These are phyloP conservation scores for Pestalotiopsis sp. DNA, from an alignment of 2,329 filamentous ascomycete genomes.

Conservation along the genomic window DNA sequence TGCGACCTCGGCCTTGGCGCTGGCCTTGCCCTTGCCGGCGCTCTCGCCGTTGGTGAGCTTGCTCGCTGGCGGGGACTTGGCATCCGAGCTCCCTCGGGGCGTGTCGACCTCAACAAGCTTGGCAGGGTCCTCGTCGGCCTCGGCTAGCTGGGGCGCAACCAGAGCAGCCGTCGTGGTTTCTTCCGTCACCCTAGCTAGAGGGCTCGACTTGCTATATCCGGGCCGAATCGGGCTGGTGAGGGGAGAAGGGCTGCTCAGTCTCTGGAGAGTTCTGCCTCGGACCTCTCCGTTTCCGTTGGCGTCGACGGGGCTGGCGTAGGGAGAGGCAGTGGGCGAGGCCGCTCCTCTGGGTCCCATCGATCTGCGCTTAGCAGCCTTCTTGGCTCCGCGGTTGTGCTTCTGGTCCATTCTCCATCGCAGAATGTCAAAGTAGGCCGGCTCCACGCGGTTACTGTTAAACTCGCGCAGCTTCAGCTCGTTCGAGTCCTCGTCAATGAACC, in stretches of 20 bases:
- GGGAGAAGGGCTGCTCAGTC: conserved; percentile 67
- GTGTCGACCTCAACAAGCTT: conserved; percentile 62
- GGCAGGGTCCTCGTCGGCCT: background rate
- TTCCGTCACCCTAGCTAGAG: conserved; percentile 75
- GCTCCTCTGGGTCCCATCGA: conserved; percentile 47
- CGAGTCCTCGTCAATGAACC: conserved; percentile 89
- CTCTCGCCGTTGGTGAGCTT: conserved; percentile 35
- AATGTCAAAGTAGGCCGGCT: conserved; percentile 93
- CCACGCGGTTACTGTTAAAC: conserved; percentile 86
- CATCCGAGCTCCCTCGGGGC: conserved; percentile 51
- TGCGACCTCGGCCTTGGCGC: conserved; percentile 28
- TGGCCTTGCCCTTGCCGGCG: conserved; percentile 41
- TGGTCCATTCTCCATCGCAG: conserved; percentile 94
- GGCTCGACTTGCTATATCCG: conserved; percentile 69
- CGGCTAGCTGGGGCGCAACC: conserved; percentile 16
- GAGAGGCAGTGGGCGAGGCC: conserved; percentile 52
- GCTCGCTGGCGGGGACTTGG: conserved; percentile 28
- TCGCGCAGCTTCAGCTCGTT: conserved; percentile 90
- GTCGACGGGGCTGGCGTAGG: conserved; percentile 69
- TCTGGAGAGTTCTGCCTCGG: conserved; percentile 73
- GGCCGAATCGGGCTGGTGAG: conserved; percentile 67
- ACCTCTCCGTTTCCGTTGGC: conserved; percentile 56
- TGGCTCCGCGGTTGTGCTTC: conserved; percentile 75
- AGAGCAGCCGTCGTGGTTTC: conserved; percentile 47
- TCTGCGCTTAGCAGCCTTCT: conserved; percentile 50